These are phyloP conservation scores for Cyberlindnera lachancei DNA, from an alignment of 805 yeast species.

Conservation along the genomic window DNA sequence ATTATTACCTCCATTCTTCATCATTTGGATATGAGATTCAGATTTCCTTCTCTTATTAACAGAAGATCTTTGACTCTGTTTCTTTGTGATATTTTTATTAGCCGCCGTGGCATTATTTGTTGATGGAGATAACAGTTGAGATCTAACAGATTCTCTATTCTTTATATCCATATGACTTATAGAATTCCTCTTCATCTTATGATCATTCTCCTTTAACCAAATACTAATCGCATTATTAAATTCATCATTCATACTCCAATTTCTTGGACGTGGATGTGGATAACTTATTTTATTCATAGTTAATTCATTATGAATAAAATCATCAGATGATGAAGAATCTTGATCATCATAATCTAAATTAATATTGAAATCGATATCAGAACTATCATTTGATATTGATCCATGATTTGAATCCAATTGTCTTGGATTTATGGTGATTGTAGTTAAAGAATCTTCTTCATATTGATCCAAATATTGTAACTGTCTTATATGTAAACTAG, in stretches of 20 bases:
- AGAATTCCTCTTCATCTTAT: slow-evolving; percentile 1
- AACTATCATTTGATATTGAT: slow-evolving; percentile 5
- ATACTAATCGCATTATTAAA: slow-evolving; percentile 20
- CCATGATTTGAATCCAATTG: slow-evolving; percentile 9
- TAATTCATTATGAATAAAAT: neutral
- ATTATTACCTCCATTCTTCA: neutral
- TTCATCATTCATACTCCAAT: slow-evolving; percentile 23
- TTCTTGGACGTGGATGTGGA: slow-evolving; percentile 4
- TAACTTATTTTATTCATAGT: slow-evolving; percentile 1
- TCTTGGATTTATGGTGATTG: slow-evolving; percentile 14
- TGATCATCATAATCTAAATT: slow-evolving; percentile 2
- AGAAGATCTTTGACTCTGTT: slow-evolving; percentile 4
- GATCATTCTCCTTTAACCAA: slow-evolving; percentile 20
- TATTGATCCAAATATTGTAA: no score
- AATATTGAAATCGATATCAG: slow-evolving; percentile 3
- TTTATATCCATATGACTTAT: neutral
- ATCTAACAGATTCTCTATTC: neutral
- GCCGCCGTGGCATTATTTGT: neutral
- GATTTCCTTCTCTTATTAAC: slow-evolving; percentile 19
- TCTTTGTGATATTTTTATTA: neutral
- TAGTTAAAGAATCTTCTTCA: no score
- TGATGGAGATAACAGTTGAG: neutral
- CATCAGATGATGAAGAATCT: neutral
- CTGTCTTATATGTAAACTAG: no score
- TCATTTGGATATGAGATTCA: slow-evolving; percentile 9